Conservation (phyloP, 1,284 basidiomycete genomes). For the Cryptococcus deneoformans region DNA sequence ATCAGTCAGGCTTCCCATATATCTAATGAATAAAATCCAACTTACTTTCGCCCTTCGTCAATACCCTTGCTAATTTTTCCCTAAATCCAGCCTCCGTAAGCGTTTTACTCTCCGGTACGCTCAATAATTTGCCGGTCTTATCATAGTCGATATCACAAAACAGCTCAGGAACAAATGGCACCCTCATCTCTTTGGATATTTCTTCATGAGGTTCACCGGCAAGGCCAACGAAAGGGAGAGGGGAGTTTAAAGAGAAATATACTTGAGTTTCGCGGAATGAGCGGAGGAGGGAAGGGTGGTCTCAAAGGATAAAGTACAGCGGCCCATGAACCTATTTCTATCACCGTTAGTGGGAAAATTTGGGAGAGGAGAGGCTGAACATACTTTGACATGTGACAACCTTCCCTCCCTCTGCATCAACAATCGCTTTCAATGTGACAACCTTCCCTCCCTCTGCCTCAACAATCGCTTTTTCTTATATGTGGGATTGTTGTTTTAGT, state of each 20-base stretch:
- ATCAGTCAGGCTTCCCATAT: not conserved
- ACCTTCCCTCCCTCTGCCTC: not conserved
- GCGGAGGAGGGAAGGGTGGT: not conserved
- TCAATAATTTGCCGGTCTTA: not conserved
- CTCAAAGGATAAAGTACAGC: conserved; percentile 1
- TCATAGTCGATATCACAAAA: not conserved
- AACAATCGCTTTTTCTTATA: not conserved
- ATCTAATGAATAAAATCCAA: not conserved
- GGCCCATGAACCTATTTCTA: not conserved
- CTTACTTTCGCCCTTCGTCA: not conserved
- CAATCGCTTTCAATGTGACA: not conserved
- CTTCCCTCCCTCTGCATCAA: not conserved
- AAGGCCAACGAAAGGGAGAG: not conserved
- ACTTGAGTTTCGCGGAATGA: not conserved
- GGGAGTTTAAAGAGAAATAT: not conserved
- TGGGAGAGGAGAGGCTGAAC: not conserved
- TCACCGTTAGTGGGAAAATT: not conserved
- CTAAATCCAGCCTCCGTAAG: not conserved
- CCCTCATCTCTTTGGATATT: not conserved
- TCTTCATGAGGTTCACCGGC: not conserved
- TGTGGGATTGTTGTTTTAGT: not conserved
- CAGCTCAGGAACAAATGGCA: not conserved
- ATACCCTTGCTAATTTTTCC: not conserved
- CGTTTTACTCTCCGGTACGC: not conserved
- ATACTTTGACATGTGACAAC: conserved; percentile 1